A percentile compares a stretch with the other conserved stretches of the same genome.
Conservation (phyloP, 2,329 filamentous ascomycete species). For the Eurotiales sp. region DNA sequence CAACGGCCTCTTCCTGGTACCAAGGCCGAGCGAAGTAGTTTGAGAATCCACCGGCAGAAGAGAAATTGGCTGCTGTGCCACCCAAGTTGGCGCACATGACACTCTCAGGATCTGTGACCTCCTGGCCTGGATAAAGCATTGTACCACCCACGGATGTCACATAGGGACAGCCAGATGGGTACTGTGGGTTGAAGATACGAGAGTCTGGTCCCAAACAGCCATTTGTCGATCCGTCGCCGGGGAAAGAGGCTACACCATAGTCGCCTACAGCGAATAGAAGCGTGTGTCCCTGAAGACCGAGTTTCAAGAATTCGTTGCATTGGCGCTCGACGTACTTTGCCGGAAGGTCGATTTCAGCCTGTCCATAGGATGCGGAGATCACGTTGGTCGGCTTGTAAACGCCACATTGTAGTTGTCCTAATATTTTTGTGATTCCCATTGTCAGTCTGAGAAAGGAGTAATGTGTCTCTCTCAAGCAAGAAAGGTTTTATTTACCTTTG, state of each 20-base stretch:
- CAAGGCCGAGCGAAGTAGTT: slow-evolving; percentile 43
- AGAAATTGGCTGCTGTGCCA: slow-evolving; percentile 28
- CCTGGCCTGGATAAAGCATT: slow-evolving; percentile 28
- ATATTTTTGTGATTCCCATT: too few relatives aligned
- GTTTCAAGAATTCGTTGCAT: slow-evolving; percentile 50
- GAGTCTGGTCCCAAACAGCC: slow-evolving; percentile 38
- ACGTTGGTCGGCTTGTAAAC: slow-evolving; percentile 55
- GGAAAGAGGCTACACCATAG: slow-evolving; percentile 32
- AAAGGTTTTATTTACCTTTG: slow-evolving; percentile 42
- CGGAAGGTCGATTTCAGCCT: slow-evolving; percentile 52
- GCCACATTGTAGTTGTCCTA: slow-evolving; percentile 41
- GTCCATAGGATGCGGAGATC: slow-evolving; percentile 55
- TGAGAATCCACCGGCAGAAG: slow-evolving; percentile 45
- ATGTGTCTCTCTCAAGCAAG: too few relatives aligned
- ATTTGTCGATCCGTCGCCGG: slow-evolving; percentile 32
- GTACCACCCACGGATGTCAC: slow-evolving; percentile 46
- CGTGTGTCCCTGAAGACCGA: slow-evolving; percentile 37
- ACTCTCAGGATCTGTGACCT: slow-evolving; percentile 24
- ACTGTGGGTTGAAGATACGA: slow-evolving; percentile 48
- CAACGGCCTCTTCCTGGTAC: slow-evolving; percentile 42
- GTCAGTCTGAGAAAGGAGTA: too few relatives aligned
- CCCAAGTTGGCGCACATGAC: slow-evolving; percentile 31
- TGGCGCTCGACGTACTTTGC: slow-evolving; percentile 51
- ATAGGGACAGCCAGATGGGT: slow-evolving; percentile 51
- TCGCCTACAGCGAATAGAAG: slow-evolving; percentile 31